Evolutionary conservation across 176 grass and related monocot genomes (phyloP).

Genomic region (Elymus sibiricus): DNA sequence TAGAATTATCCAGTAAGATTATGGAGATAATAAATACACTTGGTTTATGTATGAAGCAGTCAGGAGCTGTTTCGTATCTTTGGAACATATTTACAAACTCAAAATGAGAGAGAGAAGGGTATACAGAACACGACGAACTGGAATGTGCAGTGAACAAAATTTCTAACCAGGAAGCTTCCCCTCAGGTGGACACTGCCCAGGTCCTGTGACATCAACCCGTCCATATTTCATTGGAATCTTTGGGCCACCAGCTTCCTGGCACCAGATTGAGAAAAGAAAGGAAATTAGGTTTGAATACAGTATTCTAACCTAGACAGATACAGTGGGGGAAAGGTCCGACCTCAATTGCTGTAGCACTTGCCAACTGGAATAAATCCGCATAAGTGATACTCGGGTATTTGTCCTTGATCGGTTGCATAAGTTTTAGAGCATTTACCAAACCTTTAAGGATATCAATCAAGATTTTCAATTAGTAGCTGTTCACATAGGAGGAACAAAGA

Average conservation of each 20-base stretch:
- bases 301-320: constrained; percentile 14
- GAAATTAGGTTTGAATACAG: background rate
- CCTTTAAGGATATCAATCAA: constrained; percentile 37
- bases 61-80: background rate
- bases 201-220: constrained; percentile 80
- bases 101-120: background rate
- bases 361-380: constrained; percentile 94
- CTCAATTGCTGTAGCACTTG: constrained; percentile 98
- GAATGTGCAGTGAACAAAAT: background rate
- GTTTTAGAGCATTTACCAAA: constrained; percentile 88
- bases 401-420: constrained; percentile 87
- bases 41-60: background rate
- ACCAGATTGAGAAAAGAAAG: constrained; percentile 23
- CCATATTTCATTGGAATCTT: constrained; percentile 94
- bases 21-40: background rate
- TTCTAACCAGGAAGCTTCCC: constrained; percentile 95
- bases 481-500: constrained; percentile 14
- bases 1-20: background rate
- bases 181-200: constrained; percentile 90
- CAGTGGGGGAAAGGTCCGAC: constrained; percentile 28
- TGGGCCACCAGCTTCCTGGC: constrained; percentile 86
- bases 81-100: background rate
- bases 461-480: background rate
- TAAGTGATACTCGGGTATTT: constrained; percentile 69
- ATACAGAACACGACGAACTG: background rate